A percentile compares a stretch with the other conserved stretches of the same genome.
Conservation (phyloP, 2,329 filamentous ascomycete genomes). For the Diaporthe nobilis region DNA sequence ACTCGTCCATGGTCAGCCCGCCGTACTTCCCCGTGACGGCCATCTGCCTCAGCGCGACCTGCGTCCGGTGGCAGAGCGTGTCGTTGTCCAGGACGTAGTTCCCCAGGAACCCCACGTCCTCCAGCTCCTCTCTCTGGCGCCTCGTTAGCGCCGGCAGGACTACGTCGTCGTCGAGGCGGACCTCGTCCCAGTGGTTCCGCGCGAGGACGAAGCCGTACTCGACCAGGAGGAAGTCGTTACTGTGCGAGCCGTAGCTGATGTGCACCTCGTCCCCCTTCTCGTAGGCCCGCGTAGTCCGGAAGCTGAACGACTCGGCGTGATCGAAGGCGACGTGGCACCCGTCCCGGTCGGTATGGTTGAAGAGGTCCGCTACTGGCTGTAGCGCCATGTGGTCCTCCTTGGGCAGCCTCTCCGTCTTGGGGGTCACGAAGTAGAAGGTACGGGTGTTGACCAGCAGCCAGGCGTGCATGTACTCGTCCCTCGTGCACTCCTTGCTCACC, state of each 20-base stretch:
- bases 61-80: slow-evolving; percentile 68
- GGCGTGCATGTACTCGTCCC: slow-evolving; percentile 63
- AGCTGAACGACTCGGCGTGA: slow-evolving; percentile 62
- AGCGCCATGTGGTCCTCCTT: slow-evolving; percentile 75
- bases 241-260: slow-evolving; percentile 78
- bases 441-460: slow-evolving; percentile 75
- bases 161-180: slow-evolving; percentile 64
- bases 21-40: slow-evolving; percentile 38
- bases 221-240: slow-evolving; percentile 79
- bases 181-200: slow-evolving; percentile 66
- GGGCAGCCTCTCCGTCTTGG: slow-evolving; percentile 58
- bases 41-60: slow-evolving; percentile 64
- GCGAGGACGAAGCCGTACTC: slow-evolving; percentile 72
- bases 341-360: slow-evolving; percentile 69
- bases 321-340: slow-evolving; percentile 67
- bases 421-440: slow-evolving; percentile 71
- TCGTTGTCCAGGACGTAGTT: slow-evolving; percentile 65
- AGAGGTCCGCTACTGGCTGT: slow-evolving; percentile 80
- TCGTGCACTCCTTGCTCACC: slow-evolving; percentile 11
- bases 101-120: slow-evolving; percentile 63
- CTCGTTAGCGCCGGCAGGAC: slow-evolving; percentile 56
- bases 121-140: slow-evolving; percentile 55
- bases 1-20: slow-evolving; percentile 53
- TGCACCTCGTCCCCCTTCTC: slow-evolving; percentile 74
- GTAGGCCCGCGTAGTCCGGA: slow-evolving; percentile 67